A percentile compares a stretch with the other conserved stretches of the same genome.
phyloP scores from a whole-genome alignment of 1,284 basidiomycete species.

The Sphaerobolus stellatus region DNA sequence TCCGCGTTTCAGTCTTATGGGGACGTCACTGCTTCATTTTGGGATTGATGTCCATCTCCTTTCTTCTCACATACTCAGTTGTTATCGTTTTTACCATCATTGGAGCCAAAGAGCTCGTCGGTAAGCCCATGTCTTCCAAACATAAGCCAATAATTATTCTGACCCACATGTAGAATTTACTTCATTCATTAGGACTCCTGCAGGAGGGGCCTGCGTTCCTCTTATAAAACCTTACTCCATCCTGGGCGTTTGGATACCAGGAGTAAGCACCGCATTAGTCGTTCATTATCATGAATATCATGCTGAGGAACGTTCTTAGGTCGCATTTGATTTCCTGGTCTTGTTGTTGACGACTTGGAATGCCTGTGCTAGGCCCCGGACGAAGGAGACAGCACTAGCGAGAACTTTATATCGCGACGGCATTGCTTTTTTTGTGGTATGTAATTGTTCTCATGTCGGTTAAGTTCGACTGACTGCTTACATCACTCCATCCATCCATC shows the following conservation, averaged over 20 bases:
- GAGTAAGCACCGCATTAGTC: conserved; percentile 3
- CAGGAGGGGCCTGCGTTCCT: neutral
- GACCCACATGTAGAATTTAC: neutral
- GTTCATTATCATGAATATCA: neutral
- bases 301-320: conserved; percentile 12
- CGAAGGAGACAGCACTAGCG: conserved; percentile 5
- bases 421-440: conserved; percentile 15
- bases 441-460: neutral
- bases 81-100: neutral
- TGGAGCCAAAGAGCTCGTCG: neutral
- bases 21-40: conserved; percentile 7
- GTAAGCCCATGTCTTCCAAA: neutral
- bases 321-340: conserved; percentile 20
- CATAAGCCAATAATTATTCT: neutral
- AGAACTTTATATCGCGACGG: conserved; percentile 19
- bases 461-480: neutral
- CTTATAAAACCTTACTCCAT: neutral
- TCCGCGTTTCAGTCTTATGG: conserved; percentile 13
- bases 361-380: conserved; percentile 20
- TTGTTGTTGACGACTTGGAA: conserved; percentile 17
- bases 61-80: conserved; percentile 2
- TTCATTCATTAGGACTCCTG: neutral
- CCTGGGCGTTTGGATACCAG: conserved; percentile 11
- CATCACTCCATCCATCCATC: neutral
- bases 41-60: neutral